Evolutionary conservation across 345 rosid species (phyloP).

Genomic region (Angophora floribunda): DNA sequence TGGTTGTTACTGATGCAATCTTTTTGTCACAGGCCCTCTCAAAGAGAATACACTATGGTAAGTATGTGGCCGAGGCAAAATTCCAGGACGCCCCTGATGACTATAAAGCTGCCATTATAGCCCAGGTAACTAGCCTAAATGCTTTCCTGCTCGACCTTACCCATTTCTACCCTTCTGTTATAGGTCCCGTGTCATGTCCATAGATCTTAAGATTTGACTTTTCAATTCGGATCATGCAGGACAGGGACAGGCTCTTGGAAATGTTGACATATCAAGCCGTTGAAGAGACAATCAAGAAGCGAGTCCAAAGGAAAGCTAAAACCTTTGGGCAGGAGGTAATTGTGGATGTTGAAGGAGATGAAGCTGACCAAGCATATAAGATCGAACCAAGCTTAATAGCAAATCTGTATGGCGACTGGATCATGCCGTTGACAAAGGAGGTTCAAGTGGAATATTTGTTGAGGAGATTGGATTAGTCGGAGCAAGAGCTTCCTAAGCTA

Average conservation of each 20-base stretch:
- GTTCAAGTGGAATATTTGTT: slow-evolving; percentile 35
- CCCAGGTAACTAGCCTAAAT: slow-evolving; percentile 34
- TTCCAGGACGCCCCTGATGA: slow-evolving; percentile 60
- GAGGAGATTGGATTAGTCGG: slow-evolving; percentile 26
- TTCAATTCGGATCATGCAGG: slow-evolving; percentile 8
- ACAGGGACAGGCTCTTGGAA: slow-evolving; percentile 14
- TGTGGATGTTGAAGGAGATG: neutral
- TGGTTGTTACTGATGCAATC: neutral
- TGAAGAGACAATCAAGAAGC: slow-evolving; percentile 23
- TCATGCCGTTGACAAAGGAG: slow-evolving; percentile 44
- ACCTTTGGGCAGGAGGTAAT: slow-evolving; percentile 25
- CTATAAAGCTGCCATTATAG: slow-evolving; percentile 53
- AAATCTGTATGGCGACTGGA: slow-evolving; percentile 32
- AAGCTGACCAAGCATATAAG: slow-evolving; percentile 21
- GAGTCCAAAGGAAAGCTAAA: slow-evolving; percentile 35
- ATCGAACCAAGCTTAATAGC: slow-evolving; percentile 27
- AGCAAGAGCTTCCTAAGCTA: neutral
- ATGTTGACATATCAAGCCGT: slow-evolving; percentile 25
- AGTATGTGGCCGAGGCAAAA: slow-evolving; percentile 92
- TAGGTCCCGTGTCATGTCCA: neutral
- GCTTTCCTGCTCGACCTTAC: neutral
- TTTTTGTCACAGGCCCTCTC: slow-evolving; percentile 57
- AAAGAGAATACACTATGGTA: slow-evolving; percentile 92
- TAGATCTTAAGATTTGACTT: neutral
- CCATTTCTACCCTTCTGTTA: neutral